A percentile compares a stretch with the other conserved stretches of the same genome.
Conservation (phyloP, 495 filamentous ascomycete genomes). For the Penicillium flavigenum region DNA sequence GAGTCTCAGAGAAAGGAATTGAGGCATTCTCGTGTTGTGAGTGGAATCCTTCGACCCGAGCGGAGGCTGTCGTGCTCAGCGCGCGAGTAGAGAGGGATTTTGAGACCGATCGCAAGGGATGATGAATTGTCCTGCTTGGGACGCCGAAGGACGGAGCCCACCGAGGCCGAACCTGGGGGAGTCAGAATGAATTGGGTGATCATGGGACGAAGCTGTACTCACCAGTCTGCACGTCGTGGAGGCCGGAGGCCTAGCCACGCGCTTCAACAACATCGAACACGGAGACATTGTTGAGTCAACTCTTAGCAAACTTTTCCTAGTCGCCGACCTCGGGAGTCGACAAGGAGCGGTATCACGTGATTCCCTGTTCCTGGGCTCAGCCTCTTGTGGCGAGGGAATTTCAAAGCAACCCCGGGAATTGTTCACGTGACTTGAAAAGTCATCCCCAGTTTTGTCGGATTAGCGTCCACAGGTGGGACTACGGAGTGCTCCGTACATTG, state of each 20-base stretch:
- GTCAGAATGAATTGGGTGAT: not conserved
- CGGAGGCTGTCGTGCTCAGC: not conserved
- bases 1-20: not conserved
- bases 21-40: constrained; percentile 7
- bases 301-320: constrained; percentile 5
- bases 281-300: constrained; percentile 8
- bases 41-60: not conserved
- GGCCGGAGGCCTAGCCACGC: not conserved
- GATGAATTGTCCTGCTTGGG: constrained; percentile 1
- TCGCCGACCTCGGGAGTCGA: constrained; percentile 2
- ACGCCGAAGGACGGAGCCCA: constrained; percentile 2
- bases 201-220: not conserved
- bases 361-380: not conserved
- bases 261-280: constrained; percentile 7
- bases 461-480: not conserved
- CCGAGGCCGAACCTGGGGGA: constrained; percentile 2
- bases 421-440: not conserved
- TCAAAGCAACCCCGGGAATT: constrained; percentile 4
- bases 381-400: not conserved
- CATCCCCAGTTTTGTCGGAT: not conserved
- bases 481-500: not conserved
- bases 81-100: not conserved
- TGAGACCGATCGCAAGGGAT: constrained; percentile 1
- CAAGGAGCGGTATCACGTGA: not conserved
- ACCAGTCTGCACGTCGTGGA: not conserved